Percentiles rank a stretch among this genome's conserved stretches.
These are phyloP conservation scores for Metschnikowia reukaufii DNA, from an alignment of 805 yeast genomes.

Conservation along the genomic window DNA sequence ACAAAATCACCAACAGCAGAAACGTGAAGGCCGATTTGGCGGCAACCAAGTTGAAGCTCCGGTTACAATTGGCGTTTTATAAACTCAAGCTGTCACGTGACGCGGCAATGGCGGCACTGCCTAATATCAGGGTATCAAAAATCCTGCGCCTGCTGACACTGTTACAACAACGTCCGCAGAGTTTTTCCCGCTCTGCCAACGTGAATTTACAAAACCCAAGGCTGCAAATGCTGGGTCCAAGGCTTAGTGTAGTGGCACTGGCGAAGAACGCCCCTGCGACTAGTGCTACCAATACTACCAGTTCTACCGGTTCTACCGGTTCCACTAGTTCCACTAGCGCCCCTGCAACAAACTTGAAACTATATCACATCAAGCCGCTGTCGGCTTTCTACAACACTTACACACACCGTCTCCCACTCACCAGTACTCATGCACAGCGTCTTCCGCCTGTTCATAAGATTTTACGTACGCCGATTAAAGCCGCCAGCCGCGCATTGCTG, in stretches of 20 bases:
- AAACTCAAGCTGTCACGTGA: slow-evolving; percentile 30
- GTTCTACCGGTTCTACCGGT: no score
- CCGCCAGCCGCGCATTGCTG: slow-evolving; percentile 24
- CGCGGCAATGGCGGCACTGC: slow-evolving; percentile 16
- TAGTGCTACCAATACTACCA: no score
- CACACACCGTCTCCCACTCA: slow-evolving; percentile 16
- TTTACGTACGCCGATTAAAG: slow-evolving; percentile 44
- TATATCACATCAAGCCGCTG: slow-evolving; percentile 39
- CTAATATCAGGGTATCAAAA: slow-evolving; percentile 16
- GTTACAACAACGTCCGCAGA: slow-evolving; percentile 4
- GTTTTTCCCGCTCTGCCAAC: slow-evolving; percentile 16
- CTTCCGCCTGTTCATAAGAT: slow-evolving; percentile 44
- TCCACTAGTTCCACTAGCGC: no score
- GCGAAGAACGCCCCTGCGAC: slow-evolving; percentile 15
- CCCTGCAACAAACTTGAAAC: slow-evolving; percentile 29
- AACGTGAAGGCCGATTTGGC: slow-evolving; percentile 40
- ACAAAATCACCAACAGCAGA: slow-evolving; percentile 21
- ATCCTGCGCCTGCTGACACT: slow-evolving; percentile 5
- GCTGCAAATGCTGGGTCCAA: slow-evolving; percentile 7
- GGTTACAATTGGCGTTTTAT: slow-evolving; percentile 42
- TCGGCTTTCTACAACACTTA: slow-evolving; percentile 30
- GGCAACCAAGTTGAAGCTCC: slow-evolving; percentile 44
- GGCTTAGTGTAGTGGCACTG: slow-evolving; percentile 22
- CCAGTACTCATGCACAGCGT: slow-evolving; percentile 10
- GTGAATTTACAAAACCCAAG: slow-evolving; percentile 18